These are phyloP conservation scores for Aegilops speltoides DNA, from an alignment of 176 grass and related monocot species.

Conservation along the genomic window DNA sequence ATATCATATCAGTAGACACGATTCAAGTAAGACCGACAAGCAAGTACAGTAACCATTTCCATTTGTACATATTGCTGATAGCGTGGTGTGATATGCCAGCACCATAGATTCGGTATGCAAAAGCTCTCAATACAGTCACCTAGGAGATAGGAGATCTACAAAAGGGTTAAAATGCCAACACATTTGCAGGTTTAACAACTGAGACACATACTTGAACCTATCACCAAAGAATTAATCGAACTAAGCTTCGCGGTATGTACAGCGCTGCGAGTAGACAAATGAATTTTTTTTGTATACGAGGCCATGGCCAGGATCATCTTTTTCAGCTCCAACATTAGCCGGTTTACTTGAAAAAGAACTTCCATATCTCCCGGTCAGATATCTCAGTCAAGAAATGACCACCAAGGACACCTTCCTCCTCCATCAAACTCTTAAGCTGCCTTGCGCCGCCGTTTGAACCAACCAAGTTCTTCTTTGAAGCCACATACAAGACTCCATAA, in stretches of 20 bases:
- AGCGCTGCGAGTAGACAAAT: slow-evolving; percentile 12
- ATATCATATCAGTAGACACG: too few species aligned
- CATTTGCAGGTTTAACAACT: slow-evolving; percentile 25
- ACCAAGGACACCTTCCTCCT: slow-evolving; percentile 78
- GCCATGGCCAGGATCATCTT: slow-evolving; percentile 9
- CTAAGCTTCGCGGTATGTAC: slow-evolving; percentile 45
- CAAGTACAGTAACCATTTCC: not conserved
- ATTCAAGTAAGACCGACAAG: not conserved
- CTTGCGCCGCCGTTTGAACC: slow-evolving; percentile 56
- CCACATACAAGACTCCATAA: slow-evolving; percentile 76
- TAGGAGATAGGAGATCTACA: slow-evolving; percentile 12
- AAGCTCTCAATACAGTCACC: slow-evolving; percentile 10
- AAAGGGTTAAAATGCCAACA: not conserved
- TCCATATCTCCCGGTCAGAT: slow-evolving; percentile 76
- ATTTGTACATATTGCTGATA: slow-evolving; percentile 1
- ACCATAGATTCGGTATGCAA: slow-evolving; percentile 23
- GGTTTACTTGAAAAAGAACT: slow-evolving; percentile 88
- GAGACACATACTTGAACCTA: slow-evolving; percentile 26
- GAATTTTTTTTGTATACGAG: slow-evolving; percentile 13
- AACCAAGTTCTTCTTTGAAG: slow-evolving; percentile 83
- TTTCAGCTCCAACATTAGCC: not conserved
- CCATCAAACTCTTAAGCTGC: slow-evolving; percentile 73
- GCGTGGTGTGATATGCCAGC: slow-evolving; percentile 11
- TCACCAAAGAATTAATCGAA: slow-evolving; percentile 59
- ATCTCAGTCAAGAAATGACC: slow-evolving; percentile 65